Evolutionary conservation across 805 yeast species (phyloP), one percentile per base, ranked within the genome.

Genomic region (Diddensiella santjacobensis): DNA sequence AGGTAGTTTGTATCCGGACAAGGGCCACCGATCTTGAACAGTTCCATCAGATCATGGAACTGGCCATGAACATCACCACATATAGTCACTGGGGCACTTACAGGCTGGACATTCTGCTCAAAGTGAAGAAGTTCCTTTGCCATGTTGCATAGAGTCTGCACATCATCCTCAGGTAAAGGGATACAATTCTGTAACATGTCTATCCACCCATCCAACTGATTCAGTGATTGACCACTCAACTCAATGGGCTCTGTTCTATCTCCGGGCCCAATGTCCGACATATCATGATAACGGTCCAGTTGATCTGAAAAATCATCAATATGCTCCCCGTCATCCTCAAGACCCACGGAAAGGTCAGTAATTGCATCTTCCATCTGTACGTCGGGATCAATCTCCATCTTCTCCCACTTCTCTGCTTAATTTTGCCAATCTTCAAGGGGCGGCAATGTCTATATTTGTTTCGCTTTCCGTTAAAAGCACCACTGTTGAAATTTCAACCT

Each of bases 41-140:
- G 73, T 69, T 90, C 97, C 86, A 90, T 87, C 64, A 90, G 75
- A 71, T 90, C 97, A 69, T 90, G 96, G 67, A 90, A 90, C 71
- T 90, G 97, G 38, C 97, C 97, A 65, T 90, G 97, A 43, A 90
- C 95, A 69, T 90, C 97, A 58, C 97, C 97, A 73, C 97, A 90
- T 56, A 90, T 89, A 23, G 97, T 90, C 42, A 90, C 97, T 10
- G 98, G 98, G 4, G 90, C 95, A 55, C 80, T 81, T 42, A 90
- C 96, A 2, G 96, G 96, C 71, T 89, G 96, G 42, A 90, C 97
- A 64, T 90, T 90, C 59, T 87, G 90, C 71, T 90, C 97, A 58
- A 81, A 83, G 66, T 87, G 95, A 60, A 90, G 71, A 29, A 89
- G 93, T 58, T 90, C 96, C 42, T 47, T 40, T 29, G 96, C 96